Evolutionary conservation across 768 basidiomycete genomes (phyloP).

Genomic region (Russula dissimulans): DNA sequence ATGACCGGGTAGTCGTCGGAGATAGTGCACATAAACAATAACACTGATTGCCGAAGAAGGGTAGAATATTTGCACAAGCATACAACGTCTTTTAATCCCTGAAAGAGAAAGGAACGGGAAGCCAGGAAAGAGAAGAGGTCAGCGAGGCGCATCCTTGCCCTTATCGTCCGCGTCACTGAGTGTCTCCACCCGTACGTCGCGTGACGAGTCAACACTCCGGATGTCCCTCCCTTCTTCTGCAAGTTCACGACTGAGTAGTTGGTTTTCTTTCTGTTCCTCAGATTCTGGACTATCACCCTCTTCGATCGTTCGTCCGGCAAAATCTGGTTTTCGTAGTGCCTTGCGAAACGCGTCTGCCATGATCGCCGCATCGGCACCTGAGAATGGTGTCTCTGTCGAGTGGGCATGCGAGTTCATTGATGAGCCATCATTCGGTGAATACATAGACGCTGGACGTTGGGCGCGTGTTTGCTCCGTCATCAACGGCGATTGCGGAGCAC

Average conservation of each 20-base stretch:
- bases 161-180: constrained; percentile 39
- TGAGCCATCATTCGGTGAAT: constrained; percentile 47
- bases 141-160: constrained; percentile 21
- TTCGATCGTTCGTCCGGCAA: constrained; percentile 57
- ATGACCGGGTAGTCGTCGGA: constrained; percentile 11
- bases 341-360: constrained; percentile 90
- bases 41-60: constrained; percentile 14
- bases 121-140: not conserved
- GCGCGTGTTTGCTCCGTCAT: constrained; percentile 26
- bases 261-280: constrained; percentile 29
- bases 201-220: constrained; percentile 68
- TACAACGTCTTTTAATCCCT: constrained; percentile 18
- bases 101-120: constrained; percentile 1
- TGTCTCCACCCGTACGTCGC: constrained; percentile 73
- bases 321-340: constrained; percentile 83
- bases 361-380: constrained; percentile 80
- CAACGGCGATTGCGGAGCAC: constrained; percentile 40
- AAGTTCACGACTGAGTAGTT: constrained; percentile 60
- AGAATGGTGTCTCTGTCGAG: constrained; percentile 61
- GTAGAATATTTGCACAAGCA: constrained; percentile 18
- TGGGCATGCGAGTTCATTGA: constrained; percentile 59
- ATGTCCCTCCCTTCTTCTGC: constrained; percentile 89
- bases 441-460: constrained; percentile 28
- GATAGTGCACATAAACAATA: constrained; percentile 17
- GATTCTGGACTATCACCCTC: constrained; percentile 59